Base-by-base conservation (phyloP, 139 green algal genomes). In the Chlorella sp. region DNA sequence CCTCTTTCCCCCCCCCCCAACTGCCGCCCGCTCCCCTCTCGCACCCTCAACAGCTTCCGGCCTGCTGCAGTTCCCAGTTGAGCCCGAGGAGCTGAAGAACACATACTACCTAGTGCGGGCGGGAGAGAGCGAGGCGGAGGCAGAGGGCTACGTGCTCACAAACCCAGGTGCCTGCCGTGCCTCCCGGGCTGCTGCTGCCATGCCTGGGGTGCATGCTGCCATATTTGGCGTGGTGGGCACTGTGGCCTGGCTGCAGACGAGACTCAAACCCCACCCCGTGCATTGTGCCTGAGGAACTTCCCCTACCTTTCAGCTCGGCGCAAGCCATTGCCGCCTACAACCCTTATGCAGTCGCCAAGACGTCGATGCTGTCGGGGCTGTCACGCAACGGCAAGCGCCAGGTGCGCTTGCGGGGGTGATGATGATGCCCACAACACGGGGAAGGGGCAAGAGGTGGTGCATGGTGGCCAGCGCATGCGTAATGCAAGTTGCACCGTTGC, bases 1-100 rank as follows among this genome's bases (percentile, higher is more conserved):
- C 48, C 48, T 57, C 48, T 57, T 11, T 16, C 64, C 2, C 64
- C 64, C 24, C 11, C 64, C 21, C 21, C 11, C 64, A 30, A 36
- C 9, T 76, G 68, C 30, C 24, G 9, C 48, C 68, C 36, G 68
- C 68, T 32, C 68, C 32, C 15, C 48, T 57, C 48, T 9, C 48
- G 48, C n/a, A 24, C 75, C 75, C 75, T 28, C 26, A n/a, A 84
- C 94, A 24, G 36, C 92, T 0, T 93, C 92, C 26, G 85, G 87
- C 22, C 73, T 97, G 32, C 92, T 97, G 18, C 92, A 94, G 76
- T 95, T 97, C 78, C 95, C 95, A 5, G 92, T 97, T 73, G 93
- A 94, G 3, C 64, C 90, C 0, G 87, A 81, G 53, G 18, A 92
- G 19, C 90, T 97, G 7, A 86, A 94, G 36, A 97, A 97, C 86